Percentiles rank a stretch among this genome's conserved stretches.
Evolutionary conservation across 768 basidiomycete genomes (phyloP).

Genomic region (Cyclocybe aegerita): DNA sequence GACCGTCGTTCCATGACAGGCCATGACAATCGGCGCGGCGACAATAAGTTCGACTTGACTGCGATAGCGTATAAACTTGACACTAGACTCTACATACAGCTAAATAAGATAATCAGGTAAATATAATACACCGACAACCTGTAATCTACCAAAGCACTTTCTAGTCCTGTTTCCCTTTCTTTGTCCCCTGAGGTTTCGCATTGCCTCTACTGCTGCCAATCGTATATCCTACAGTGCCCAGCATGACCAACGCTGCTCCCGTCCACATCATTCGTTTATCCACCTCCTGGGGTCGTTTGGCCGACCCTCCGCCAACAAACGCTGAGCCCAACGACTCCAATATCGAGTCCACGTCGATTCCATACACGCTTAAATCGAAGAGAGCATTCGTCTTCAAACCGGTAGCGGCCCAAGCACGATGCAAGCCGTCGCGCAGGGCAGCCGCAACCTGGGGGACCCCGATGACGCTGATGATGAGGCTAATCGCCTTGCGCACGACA

Average conservation of each 20-base stretch:
- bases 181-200: slow-evolving; percentile 12
- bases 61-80: too few species aligned
- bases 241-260: slow-evolving; percentile 66
- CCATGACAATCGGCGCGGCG: too few species aligned
- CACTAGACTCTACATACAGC: too few species aligned
- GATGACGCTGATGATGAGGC: slow-evolving; percentile 69
- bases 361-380: slow-evolving; percentile 1
- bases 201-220: slow-evolving; percentile 30
- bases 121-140: background rate
- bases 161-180: slow-evolving; percentile 15
- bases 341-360: slow-evolving; percentile 11
- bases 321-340: slow-evolving; percentile 13
- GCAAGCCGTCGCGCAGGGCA: background rate
- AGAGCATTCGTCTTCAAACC: background rate
- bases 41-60: too few species aligned
- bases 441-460: slow-evolving; percentile 30
- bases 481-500: slow-evolving; percentile 79
- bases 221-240: slow-evolving; percentile 73
- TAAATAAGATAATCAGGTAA: background rate
- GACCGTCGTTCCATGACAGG: too few species aligned
- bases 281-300: slow-evolving; percentile 27
- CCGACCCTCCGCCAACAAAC: slow-evolving; percentile 12
- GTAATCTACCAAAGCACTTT: background rate
- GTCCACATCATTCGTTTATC: slow-evolving; percentile 58
- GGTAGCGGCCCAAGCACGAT: slow-evolving; percentile 4